These are phyloP conservation scores for Rhododendron williamsianum DNA, from an alignment of 148 eudicot species.

Conservation along the genomic window DNA sequence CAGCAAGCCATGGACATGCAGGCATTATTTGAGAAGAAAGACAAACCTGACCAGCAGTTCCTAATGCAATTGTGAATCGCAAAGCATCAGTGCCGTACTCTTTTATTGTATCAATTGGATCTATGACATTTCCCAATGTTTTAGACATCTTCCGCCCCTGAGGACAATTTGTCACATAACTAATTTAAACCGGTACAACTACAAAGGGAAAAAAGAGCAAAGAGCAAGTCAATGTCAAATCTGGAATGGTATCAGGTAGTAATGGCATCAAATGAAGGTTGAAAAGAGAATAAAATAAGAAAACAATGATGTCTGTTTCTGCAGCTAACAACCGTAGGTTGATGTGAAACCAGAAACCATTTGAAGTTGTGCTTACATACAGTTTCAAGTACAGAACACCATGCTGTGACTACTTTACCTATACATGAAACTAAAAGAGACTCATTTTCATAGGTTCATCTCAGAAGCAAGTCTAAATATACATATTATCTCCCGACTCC, in stretches of 20 bases:
- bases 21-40: constrained; percentile 7
- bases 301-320: background rate
- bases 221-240: background rate
- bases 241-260: background rate
- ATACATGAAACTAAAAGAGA: background rate
- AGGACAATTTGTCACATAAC: constrained; percentile 15
- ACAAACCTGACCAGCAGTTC: constrained; percentile 98
- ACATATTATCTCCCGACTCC: background rate
- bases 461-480: background rate
- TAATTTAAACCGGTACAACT: background rate
- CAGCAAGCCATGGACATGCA: background rate
- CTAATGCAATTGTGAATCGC: constrained; percentile 84
- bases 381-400: background rate
- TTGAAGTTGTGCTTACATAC: background rate
- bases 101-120: constrained; percentile 82
- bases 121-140: constrained; percentile 88
- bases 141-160: constrained; percentile 99
- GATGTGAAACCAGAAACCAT: background rate
- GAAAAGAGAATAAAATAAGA: background rate
- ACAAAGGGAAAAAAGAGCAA: background rate
- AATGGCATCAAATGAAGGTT: background rate
- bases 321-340: background rate
- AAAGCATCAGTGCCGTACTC: constrained; percentile 96
- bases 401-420: background rate
- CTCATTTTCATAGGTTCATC: background rate